Base-by-base conservation (phyloP, 139 green algal genomes). In the Chlorella sp. region DNA sequence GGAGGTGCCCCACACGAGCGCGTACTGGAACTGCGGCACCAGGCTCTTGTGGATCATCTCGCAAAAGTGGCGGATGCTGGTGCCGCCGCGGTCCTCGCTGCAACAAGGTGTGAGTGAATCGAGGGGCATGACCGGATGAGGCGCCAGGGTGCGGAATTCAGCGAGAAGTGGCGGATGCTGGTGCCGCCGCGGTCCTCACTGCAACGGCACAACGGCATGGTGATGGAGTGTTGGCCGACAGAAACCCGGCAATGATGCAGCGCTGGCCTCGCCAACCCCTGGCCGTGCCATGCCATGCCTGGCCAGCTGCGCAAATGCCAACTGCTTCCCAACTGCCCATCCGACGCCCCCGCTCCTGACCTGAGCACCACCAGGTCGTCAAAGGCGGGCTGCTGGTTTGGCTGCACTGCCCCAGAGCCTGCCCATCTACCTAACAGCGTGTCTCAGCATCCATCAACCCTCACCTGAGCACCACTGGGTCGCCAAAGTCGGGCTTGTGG, bases 401-500 rank as follows among this genome's bases (percentile, higher is more conserved):
- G n/a, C n/a, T n/a, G n/a, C n/a, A n/a, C n/a, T n/a, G n/a, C n/a
- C n/a, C n/a, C n/a, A n/a, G n/a, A n/a, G n/a, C n/a, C n/a, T n/a
- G 26, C 30, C 3, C 62, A 20, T n/a, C 24, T 24, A 36, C 3
- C 22, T 1, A 34, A 4, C 60, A 68, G 30, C 43, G n/a, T 4
- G 46, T 11, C 8, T 19, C 46, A 11, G 8, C 11, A 8, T 11
- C 11, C 46, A 8, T 19, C 8, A 8, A 8, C 5, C 16, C 75
- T 9, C 56, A 83, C 77, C 77, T 96, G 22, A 98, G 85, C 46
- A 99, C 93, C 38, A 99, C 93, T 9, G 97, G 97, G 40, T 99
- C 96, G 0, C 82, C 87, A 88, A 99, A 99, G 89, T 99, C 97
- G 30, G 97, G 97, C 86, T 97, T 98, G 73, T 93, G 80, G 1